Evolutionary conservation across 1,284 basidiomycete genomes (phyloP).

Genomic region (Sutorius eximius): DNA sequence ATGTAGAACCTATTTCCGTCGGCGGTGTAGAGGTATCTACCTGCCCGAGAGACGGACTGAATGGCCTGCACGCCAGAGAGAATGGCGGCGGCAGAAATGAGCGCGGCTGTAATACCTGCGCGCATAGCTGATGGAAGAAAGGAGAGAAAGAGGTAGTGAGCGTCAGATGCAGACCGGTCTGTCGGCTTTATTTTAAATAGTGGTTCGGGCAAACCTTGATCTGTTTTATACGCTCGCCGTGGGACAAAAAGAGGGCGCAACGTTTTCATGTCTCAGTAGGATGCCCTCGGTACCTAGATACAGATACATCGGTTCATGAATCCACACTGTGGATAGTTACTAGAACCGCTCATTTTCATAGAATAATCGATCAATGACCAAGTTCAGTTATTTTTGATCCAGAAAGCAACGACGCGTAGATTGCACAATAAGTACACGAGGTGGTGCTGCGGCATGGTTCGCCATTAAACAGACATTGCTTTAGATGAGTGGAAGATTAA

Average conservation of each 20-base stretch:
- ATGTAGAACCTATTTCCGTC: slow-evolving; percentile 83
- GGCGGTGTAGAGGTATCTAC: slow-evolving; percentile 77
- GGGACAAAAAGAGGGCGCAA: background rate
- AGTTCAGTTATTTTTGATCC: no score
- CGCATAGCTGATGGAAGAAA: slow-evolving; percentile 23
- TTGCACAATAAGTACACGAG: slow-evolving; percentile 41
- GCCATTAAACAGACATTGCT: slow-evolving; percentile 42
- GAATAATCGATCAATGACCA: no score
- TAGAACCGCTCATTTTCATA: no score
- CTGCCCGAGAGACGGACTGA: slow-evolving; percentile 57
- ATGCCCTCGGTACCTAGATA: background rate
- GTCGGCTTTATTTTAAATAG: background rate
- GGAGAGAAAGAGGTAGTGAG: slow-evolving; percentile 1
- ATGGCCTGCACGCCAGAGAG: slow-evolving; percentile 52
- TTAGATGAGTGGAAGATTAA: slow-evolving; percentile 40
- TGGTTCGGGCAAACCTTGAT: slow-evolving; percentile 3
- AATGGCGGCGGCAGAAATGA: slow-evolving; percentile 28
- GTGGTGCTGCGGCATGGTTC: slow-evolving; percentile 37
- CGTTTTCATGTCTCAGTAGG: background rate
- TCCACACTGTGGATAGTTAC: no score
- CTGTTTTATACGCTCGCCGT: slow-evolving; percentile 7
- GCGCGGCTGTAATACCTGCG: slow-evolving; percentile 10
- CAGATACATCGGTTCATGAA: no score
- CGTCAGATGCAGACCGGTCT: background rate
- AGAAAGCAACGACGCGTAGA: slow-evolving; percentile 35